A percentile compares a stretch with the other conserved stretches of the same genome.
phyloP scores from a whole-genome alignment of 208 protist species.

The Tetramitus jugosus region DNA sequence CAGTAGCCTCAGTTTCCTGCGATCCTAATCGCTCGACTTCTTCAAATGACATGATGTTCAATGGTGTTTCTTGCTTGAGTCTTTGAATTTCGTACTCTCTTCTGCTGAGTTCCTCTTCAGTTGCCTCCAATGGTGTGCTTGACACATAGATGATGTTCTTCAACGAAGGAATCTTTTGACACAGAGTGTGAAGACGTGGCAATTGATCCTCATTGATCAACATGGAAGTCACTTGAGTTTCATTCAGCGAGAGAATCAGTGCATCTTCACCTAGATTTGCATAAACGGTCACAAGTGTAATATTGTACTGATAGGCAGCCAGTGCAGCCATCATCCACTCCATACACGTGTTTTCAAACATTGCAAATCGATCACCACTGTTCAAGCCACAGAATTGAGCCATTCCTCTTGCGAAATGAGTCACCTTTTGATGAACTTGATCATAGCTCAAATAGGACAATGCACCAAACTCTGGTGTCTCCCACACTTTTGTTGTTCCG shows the following conservation, averaged over 20 bases:
- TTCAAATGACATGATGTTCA: neutral
- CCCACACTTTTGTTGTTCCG: neutral
- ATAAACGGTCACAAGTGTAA: neutral
- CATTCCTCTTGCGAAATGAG: neutral
- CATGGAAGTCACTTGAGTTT: neutral
- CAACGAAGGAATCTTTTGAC: neutral
- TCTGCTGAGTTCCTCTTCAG: neutral
- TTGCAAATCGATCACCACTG: neutral
- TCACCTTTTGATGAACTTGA: neutral
- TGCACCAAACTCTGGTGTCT: neutral
- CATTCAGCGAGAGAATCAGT: neutral
- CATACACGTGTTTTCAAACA: conserved; percentile 2
- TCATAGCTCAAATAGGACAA: neutral
- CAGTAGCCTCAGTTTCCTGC: neutral
- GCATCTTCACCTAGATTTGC: conserved; percentile 7
- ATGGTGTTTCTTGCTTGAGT: neutral
- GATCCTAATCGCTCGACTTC: conserved; percentile 4
- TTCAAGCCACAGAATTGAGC: neutral
- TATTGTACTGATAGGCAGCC: neutral
- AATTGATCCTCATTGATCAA: neutral
- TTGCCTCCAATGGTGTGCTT: neutral
- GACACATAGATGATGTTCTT: neutral
- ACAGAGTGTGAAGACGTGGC: neutral
- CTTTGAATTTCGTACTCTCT: neutral
- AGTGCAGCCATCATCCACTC: neutral